Base-by-base conservation (phyloP, 805 yeast genomes). In the Myxozyma udenii region DNA sequence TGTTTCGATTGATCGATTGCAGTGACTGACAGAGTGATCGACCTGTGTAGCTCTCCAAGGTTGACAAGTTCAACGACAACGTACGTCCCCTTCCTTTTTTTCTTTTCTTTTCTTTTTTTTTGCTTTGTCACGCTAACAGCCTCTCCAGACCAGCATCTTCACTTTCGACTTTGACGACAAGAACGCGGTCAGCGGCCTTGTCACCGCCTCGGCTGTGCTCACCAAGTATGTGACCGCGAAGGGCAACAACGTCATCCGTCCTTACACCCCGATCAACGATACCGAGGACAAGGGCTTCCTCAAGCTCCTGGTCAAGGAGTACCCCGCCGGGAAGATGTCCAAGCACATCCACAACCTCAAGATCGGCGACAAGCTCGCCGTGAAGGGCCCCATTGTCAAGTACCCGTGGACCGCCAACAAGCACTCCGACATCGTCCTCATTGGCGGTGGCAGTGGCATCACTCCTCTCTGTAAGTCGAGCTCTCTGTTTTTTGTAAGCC, bases 391-490 rank as follows among this genome's bases (percentile, higher is more conserved):
- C 60, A 78, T 89, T 61, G 75, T 78, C 65, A 93, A 93, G 77
- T 90, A 93, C 87, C 81, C 84, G 68, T 87, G 95, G 88, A 78
- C 78, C 64, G 85, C 91, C 62, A 91, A 93, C 77, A 80, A 83
- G 68, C 91, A 79, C 75, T 80, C 85, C 65, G 74, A 81, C 60
- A 81, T 93, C 68, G 80, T 84, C 52, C 78, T 93, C 68, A 76
- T 93, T 62, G 98, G 96, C 64, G 98, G 95, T 66, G 98, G 98
- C 67, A 78, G 95, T 46, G 98, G 98, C 72, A 90, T 93, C 70
- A 87, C 97, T 43, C 98, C 98, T 54, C 77, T 93, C 71, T 53
- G 53, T 51, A 42, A 18, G 52, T 35, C 12, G 19, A 16, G 4
- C 14, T 18, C 32, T 1, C 19, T 28, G 18, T 38, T 28, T 11